phyloP scores from a whole-genome alignment of 1,284 basidiomycete species.

The Bjerkandera adusta region DNA sequence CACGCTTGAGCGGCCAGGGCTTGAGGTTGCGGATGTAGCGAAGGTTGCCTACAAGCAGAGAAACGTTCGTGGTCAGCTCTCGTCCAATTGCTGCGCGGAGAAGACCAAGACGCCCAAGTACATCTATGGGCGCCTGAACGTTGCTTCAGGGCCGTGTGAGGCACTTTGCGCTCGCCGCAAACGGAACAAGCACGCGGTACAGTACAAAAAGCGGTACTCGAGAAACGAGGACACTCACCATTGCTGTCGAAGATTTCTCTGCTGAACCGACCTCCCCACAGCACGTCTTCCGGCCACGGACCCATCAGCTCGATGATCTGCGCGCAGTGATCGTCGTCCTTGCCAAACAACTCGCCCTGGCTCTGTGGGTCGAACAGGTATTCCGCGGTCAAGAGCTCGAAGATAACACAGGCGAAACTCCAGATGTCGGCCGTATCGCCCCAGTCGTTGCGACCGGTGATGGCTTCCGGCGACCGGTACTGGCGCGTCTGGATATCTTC shows the following conservation, averaged over 20 bases:
- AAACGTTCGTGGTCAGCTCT: slow-evolving; percentile 8
- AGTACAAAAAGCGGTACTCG: slow-evolving; percentile 1
- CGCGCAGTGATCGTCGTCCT: slow-evolving; percentile 94
- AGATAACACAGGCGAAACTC: slow-evolving; percentile 86
- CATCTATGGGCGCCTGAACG: not conserved
- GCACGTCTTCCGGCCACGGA: slow-evolving; percentile 64
- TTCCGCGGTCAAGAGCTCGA: slow-evolving; percentile 85
- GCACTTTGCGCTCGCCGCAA: not conserved
- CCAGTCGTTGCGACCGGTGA: slow-evolving; percentile 86
- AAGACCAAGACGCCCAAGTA: too few relatives aligned
- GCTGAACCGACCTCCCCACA: slow-evolving; percentile 83
- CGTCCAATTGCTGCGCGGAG: slow-evolving; percentile 6
- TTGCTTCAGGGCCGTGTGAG: not conserved
- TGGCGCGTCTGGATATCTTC: slow-evolving; percentile 95
- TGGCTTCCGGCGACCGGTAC: slow-evolving; percentile 90
- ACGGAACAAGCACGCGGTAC: slow-evolving; percentile 1
- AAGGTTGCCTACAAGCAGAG: slow-evolving; percentile 41
- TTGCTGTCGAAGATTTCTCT: slow-evolving; percentile 82
- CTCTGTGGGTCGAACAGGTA: slow-evolving; percentile 88
- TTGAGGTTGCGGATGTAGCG: slow-evolving; percentile 80
- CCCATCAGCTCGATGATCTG: slow-evolving; percentile 90
- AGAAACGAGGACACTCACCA: slow-evolving; percentile 40
- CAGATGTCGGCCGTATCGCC: slow-evolving; percentile 84
- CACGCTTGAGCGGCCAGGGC: slow-evolving; percentile 80
- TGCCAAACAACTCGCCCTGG: slow-evolving; percentile 80